Evolutionary conservation across 176 grass and related monocot genomes (phyloP).

Genomic region (Secale cereale): DNA sequence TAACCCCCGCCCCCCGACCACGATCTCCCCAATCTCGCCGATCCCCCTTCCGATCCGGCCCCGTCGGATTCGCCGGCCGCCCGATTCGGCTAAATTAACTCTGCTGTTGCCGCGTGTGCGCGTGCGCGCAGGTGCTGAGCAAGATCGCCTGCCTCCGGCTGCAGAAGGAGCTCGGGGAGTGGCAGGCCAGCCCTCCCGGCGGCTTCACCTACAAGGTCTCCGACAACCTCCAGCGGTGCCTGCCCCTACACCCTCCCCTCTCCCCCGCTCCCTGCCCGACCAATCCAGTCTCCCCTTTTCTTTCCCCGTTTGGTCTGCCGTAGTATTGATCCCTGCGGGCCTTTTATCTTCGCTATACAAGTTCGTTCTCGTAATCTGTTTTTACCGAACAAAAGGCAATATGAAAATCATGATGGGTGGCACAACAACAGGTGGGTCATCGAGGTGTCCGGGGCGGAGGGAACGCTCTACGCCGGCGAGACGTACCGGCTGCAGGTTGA

Average conservation of each 20-base stretch:
- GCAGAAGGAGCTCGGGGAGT: slow-evolving; percentile 89
- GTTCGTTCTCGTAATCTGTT: not conserved
- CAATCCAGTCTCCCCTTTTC: not conserved
- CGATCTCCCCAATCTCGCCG: not conserved
- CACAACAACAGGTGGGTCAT: slow-evolving; percentile 69
- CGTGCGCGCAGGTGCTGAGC: slow-evolving; percentile 66
- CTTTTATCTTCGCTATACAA: not conserved
- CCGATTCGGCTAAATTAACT: not conserved
- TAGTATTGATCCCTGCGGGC: not conserved
- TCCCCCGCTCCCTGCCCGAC: not conserved
- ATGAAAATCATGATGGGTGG: slow-evolving; percentile 9
- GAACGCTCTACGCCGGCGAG: slow-evolving; percentile 66
- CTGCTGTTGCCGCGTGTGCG: not conserved
- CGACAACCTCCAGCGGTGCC: slow-evolving; percentile 81
- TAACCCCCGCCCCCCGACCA: not conserved
- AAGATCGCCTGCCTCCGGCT: slow-evolving; percentile 88
- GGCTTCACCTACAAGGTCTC: slow-evolving; percentile 78
- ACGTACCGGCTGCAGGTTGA: slow-evolving; percentile 86
- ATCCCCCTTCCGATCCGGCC: slow-evolving; percentile 4
- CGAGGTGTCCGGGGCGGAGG: slow-evolving; percentile 70
- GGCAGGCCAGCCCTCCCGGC: slow-evolving; percentile 66
- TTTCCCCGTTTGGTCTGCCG: not conserved
- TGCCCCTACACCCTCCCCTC: not conserved
- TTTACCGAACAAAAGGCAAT: not conserved
- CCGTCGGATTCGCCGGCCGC: not conserved